Base-by-base conservation (phyloP, 495 filamentous ascomycete species). In the Aspergillus affinis region DNA sequence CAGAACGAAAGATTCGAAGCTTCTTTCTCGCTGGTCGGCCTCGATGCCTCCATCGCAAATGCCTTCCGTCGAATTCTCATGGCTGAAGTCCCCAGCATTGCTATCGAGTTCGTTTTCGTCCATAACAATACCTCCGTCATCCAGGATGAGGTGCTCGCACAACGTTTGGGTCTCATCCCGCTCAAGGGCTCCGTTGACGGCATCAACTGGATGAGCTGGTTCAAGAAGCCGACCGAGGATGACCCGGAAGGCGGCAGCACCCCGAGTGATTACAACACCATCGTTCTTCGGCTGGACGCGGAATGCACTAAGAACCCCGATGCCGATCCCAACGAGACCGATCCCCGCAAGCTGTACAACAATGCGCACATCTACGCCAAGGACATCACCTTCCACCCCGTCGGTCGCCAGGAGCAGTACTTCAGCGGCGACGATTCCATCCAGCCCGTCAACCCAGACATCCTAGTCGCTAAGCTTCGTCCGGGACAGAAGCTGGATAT, bases 11-110 rank as follows among this genome's bases (percentile, higher is more conserved):
- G 82, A 46, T 81, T 83, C 71, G 88, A 95, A 65, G 73, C 88
- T 58, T 86, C 88, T 36, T 98, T 98, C 80, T 97, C 92, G 20
- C 84, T 98, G 64, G 87, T 96, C 69, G 92, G 92, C 67, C 73
- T 93, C 63, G 93, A 99, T 68, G 93, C 95, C 64, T 84, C 90
- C 56, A 88, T 99, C 69, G 92, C 95, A 64, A 99, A 99, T 74
- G 95, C 95, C 67, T 96, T 98, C 82, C 94, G 95, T 63, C 90
- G 95, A 50, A 98, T 99, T 67, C 83, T 98, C 60, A 88, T 99
- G 76, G 88, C 94, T 56, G 95, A 99, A 74, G 89, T 99, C 44
- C 92, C 93, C 20, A 91, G 90, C 4, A 81, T 99, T 49, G 95
- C 95, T 63, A 93, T 99, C 67, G 95, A 98, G 76, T 83, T 80